Conservation (phyloP, 441 rosid species). For the Pelargonium cotyledonis region DNA sequence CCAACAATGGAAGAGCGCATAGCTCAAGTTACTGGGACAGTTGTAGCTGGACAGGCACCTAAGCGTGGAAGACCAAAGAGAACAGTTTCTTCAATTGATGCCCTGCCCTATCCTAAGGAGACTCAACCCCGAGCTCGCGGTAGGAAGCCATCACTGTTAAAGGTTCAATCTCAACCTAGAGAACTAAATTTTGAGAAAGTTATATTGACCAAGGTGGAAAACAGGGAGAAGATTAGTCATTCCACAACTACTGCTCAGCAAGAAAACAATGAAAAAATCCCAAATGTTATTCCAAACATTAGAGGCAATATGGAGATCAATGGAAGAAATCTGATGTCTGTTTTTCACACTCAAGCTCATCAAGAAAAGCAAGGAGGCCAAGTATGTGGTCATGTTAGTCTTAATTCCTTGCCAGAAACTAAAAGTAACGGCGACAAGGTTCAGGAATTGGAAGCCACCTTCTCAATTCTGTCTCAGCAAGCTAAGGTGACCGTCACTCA, state of each 20-base stretch:
- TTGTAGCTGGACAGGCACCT: slow-evolving; percentile 21
- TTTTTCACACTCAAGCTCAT: slow-evolving; percentile 23
- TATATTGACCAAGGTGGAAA: slow-evolving; percentile 24
- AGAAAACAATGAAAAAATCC: slow-evolving; percentile 22
- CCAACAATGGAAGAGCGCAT: slow-evolving; percentile 16
- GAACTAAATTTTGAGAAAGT: slow-evolving; percentile 24
- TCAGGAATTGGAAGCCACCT: slow-evolving; percentile 10
- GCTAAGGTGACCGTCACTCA: slow-evolving; percentile 13
- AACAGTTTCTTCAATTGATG: slow-evolving; percentile 24
- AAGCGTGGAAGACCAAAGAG: slow-evolving; percentile 35
- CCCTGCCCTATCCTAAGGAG: slow-evolving; percentile 21
- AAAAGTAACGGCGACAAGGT: slow-evolving; percentile 11
- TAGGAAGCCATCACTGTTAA: slow-evolving; percentile 21
- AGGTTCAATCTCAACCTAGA: slow-evolving; percentile 23
- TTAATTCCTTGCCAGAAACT: slow-evolving; percentile 16
- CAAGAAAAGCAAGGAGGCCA: slow-evolving; percentile 17
- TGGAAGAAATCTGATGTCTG: slow-evolving; percentile 18
- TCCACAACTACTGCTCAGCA: slow-evolving; percentile 15
- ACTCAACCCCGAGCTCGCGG: slow-evolving; percentile 22
- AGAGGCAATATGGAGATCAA: slow-evolving; percentile 8
- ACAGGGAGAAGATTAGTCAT: slow-evolving; percentile 16
- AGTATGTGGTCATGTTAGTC: slow-evolving; percentile 9
- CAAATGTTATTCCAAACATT: slow-evolving; percentile 12
- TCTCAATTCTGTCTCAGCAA: slow-evolving; percentile 15
- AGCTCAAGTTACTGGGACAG: slow-evolving; percentile 14